A percentile compares a stretch with the other conserved stretches of the same genome.
These are phyloP conservation scores for Pezicula carpinea DNA, from an alignment of 2,329 filamentous ascomycete species.

Conservation along the genomic window DNA sequence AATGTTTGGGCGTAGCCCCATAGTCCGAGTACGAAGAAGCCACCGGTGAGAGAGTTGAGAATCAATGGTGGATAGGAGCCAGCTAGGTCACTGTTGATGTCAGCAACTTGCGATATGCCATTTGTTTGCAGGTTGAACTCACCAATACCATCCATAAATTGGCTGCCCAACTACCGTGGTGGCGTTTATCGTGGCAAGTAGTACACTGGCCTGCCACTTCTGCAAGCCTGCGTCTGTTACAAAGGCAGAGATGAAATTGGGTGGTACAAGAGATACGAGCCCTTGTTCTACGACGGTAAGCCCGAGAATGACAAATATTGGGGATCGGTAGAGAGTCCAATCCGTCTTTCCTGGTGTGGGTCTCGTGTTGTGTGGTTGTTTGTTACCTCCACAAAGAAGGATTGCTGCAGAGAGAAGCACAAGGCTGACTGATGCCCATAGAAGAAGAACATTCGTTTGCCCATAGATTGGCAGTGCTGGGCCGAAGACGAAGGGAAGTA, in stretches of 20 bases:
- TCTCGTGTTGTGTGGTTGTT: not conserved
- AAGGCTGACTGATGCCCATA: not conserved
- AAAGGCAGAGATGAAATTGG: not conserved
- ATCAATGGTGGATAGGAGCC: not conserved
- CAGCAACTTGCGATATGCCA: not conserved
- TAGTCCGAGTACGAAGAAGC: not conserved
- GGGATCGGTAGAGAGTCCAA: not conserved
- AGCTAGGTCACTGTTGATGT: not conserved
- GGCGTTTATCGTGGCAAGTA: not conserved
- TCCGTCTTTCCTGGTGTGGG: not conserved
- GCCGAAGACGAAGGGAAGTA: not conserved
- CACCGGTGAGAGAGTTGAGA: not conserved
- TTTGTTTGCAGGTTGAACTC: too few relatives aligned
- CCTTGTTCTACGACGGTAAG: not conserved
- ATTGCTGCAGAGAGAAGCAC: not conserved
- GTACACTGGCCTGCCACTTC: not conserved
- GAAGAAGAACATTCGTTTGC: not conserved
- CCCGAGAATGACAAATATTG: not conserved
- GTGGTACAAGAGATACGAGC: not conserved
- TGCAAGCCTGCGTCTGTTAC: not conserved
- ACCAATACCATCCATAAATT: not conserved
- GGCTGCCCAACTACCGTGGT: not conserved
- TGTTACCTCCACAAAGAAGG: not conserved
- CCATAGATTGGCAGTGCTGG: not conserved
- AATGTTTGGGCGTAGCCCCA: not conserved